A percentile compares a stretch with the other conserved stretches of the same genome.
These are phyloP conservation scores for Caloboletus inedulis DNA, from an alignment of 1,284 basidiomycete genomes.

Conservation along the genomic window DNA sequence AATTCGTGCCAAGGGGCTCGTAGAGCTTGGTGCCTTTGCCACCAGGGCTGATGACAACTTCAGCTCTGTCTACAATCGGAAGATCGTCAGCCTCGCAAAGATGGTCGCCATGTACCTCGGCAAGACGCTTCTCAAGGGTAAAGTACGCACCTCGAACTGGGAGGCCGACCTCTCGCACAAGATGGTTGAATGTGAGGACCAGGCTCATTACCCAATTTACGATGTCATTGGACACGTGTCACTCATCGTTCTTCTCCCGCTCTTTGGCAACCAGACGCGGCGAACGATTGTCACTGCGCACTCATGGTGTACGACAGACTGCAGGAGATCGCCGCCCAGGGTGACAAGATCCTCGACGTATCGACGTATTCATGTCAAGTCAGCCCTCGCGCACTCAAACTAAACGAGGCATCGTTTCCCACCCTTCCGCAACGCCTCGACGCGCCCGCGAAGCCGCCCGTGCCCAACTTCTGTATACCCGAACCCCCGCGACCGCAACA, in stretches of 20 bases:
- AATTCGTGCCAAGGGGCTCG: conserved; percentile 47
- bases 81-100: conserved; percentile 51
- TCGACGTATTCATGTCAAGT: conserved; percentile 34
- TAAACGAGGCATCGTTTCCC: not conserved
- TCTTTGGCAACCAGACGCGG: conserved; percentile 44
- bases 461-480: conserved; percentile 30
- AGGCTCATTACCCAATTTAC: not conserved
- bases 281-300: conserved; percentile 57
- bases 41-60: conserved; percentile 45
- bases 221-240: not conserved
- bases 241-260: not conserved
- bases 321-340: conserved; percentile 35
- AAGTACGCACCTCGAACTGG: conserved; percentile 57
- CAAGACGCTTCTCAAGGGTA: conserved; percentile 49
- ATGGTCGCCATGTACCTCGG: conserved; percentile 51
- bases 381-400: conserved; percentile 10
- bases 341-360: conserved; percentile 28
- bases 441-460: not conserved
- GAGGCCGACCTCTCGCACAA: conserved; percentile 41
- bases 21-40: conserved; percentile 57
- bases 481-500: conserved; percentile 42
- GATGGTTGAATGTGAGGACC: conserved; percentile 48
- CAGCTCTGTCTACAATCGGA: conserved; percentile 36
- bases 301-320: conserved; percentile 48
- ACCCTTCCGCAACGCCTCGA: not conserved